Evolutionary conservation across 495 filamentous ascomycete species (phyloP).

Genomic region (Halenospora varia): DNA sequence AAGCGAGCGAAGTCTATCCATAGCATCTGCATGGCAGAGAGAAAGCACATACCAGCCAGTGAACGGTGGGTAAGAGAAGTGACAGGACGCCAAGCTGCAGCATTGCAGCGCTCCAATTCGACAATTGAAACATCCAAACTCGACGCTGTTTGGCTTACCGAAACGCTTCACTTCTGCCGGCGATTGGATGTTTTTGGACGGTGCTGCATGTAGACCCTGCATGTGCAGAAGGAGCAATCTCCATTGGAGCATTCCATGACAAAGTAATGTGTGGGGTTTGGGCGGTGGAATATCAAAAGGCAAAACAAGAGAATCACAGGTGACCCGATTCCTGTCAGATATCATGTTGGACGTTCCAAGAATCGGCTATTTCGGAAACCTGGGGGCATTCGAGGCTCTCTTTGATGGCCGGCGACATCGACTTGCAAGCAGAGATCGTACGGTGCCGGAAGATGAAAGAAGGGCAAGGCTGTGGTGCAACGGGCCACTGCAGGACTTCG

Average conservation of each 20-base stretch:
- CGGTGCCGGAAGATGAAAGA: neutral
- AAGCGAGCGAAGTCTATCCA: neutral
- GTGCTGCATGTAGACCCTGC: slow-evolving; percentile 11
- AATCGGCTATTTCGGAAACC: slow-evolving; percentile 8
- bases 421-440: neutral
- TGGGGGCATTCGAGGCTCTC: neutral
- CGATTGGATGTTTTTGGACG: slow-evolving; percentile 10
- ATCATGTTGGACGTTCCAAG: neutral
- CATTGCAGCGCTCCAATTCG: slow-evolving; percentile 15
- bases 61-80: too few species aligned
- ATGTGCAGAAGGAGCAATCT: neutral
- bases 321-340: slow-evolving; percentile 11
- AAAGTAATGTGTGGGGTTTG: slow-evolving; percentile 9
- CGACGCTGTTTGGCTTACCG: slow-evolving; percentile 3
- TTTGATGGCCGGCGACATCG: neutral
- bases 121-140: slow-evolving; percentile 14
- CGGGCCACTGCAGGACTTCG: neutral
- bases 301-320: slow-evolving; percentile 5
- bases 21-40: neutral
- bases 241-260: slow-evolving; percentile 12
- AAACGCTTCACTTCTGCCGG: slow-evolving; percentile 10
- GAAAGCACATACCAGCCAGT: slow-evolving; percentile 3
- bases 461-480: neutral
- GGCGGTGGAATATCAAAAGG: slow-evolving; percentile 9
- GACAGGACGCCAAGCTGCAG: slow-evolving; percentile 7